phyloP scores from a whole-genome alignment of 352 stramenopile species.

The Globisporangium barbulae region DNA sequence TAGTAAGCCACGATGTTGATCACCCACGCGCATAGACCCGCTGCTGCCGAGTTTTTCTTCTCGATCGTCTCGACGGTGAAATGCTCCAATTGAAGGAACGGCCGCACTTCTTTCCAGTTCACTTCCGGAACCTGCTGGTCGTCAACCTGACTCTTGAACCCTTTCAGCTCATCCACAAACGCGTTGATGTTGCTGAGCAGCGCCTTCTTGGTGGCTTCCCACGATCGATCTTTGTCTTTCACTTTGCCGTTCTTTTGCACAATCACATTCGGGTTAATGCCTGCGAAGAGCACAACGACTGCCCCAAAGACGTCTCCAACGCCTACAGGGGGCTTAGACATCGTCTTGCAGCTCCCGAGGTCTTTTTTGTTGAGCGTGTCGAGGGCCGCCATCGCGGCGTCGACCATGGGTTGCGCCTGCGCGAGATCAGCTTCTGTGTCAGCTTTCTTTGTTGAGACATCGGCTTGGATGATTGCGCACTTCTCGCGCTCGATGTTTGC shows the following conservation, averaged over 20 bases:
- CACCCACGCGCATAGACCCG: slow-evolving; percentile 76
- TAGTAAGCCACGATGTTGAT: slow-evolving; percentile 95
- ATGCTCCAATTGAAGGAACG: slow-evolving; percentile 72
- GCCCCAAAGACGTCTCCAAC: slow-evolving; percentile 86
- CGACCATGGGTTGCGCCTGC: slow-evolving; percentile 75
- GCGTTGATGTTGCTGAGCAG: slow-evolving; percentile 91
- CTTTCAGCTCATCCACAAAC: slow-evolving; percentile 91
- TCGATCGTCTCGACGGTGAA: slow-evolving; percentile 82
- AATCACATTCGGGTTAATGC: slow-evolving; percentile 62
- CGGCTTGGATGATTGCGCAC: slow-evolving; percentile 90
- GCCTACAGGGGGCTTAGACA: slow-evolving; percentile 87
- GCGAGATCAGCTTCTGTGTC: slow-evolving; percentile 75
- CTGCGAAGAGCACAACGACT: slow-evolving; percentile 74
- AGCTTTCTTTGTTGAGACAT: slow-evolving; percentile 89
- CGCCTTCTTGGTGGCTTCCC: slow-evolving; percentile 92
- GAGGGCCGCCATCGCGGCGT: slow-evolving; percentile 86
- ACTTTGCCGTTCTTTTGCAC: slow-evolving; percentile 94
- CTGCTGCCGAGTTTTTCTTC: slow-evolving; percentile 80
- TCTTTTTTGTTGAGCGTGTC: slow-evolving; percentile 91
- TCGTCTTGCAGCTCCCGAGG: slow-evolving; percentile 89
- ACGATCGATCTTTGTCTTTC: slow-evolving; percentile 92
- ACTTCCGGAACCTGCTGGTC: slow-evolving; percentile 60
- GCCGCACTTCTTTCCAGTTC: slow-evolving; percentile 83
- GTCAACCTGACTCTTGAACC: slow-evolving; percentile 69
- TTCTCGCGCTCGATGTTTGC: slow-evolving; percentile 90